Conservation (phyloP, 352 stramenopile genomes). For the Phytophthora aleatoria region DNA sequence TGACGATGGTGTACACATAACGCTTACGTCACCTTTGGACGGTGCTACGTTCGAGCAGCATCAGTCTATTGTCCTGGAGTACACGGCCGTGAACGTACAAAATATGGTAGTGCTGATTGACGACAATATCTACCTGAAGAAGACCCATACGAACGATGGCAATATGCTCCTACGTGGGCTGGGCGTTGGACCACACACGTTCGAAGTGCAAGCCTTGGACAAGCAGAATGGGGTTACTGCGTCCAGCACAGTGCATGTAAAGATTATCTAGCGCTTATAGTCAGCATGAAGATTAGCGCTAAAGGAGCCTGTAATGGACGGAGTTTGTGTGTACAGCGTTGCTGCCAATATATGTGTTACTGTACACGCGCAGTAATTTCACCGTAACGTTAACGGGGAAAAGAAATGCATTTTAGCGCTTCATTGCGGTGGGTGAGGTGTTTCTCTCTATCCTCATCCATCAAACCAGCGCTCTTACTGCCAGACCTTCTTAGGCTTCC, state of each 20-base stretch:
- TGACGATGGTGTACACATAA: slow-evolving; percentile 18
- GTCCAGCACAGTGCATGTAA: slow-evolving; percentile 20
- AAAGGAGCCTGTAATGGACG: neutral
- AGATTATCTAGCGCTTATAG: slow-evolving; percentile 6
- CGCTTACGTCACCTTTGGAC: slow-evolving; percentile 35
- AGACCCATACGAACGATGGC: slow-evolving; percentile 40
- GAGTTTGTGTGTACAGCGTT: neutral
- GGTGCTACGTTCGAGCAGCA: slow-evolving; percentile 22
- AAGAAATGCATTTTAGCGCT: slow-evolving; percentile 30
- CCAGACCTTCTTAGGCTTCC: slow-evolving; percentile 86
- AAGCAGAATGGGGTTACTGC: slow-evolving; percentile 4
- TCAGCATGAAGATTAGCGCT: neutral
- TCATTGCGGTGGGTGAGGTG: neutral
- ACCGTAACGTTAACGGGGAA: slow-evolving; percentile 2
- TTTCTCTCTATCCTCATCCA: slow-evolving; percentile 20
- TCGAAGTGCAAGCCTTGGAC: slow-evolving; percentile 36
- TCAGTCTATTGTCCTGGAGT: slow-evolving; percentile 45
- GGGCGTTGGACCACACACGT: slow-evolving; percentile 31
- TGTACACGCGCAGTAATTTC: too few species aligned
- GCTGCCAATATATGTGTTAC: too few species aligned
- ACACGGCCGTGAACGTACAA: slow-evolving; percentile 42
- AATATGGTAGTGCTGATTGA: slow-evolving; percentile 41
- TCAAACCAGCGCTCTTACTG: slow-evolving; percentile 43
- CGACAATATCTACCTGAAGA: slow-evolving; percentile 28
- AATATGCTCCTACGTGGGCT: slow-evolving; percentile 54